phyloP scores from a whole-genome alignment of 2,329 filamentous ascomycete species.

The Chrysoporthe puriensis region DNA sequence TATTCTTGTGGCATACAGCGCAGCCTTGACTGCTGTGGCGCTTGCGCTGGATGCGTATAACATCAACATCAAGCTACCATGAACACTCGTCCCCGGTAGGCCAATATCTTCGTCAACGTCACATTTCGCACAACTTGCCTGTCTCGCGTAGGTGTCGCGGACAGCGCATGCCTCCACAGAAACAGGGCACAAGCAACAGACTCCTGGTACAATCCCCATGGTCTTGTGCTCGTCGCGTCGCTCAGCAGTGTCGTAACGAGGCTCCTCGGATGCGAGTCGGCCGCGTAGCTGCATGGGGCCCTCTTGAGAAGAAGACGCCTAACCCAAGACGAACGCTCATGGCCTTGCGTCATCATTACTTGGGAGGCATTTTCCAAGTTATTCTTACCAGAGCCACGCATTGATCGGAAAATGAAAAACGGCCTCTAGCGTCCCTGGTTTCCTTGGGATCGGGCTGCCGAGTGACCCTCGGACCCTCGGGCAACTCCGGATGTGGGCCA shows the following conservation, averaged over 20 bases:
- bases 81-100: background rate
- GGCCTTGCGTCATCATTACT: too few relatives aligned
- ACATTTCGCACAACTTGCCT: background rate
- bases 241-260: background rate
- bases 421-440: too few relatives aligned
- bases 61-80: constrained; percentile 69
- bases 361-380: too few relatives aligned
- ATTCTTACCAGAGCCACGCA: too few relatives aligned
- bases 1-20: constrained; percentile 75
- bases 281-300: too few relatives aligned
- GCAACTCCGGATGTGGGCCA: too few relatives aligned
- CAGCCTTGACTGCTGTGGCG: constrained; percentile 67
- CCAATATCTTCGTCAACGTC: background rate
- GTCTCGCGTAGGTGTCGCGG: background rate
- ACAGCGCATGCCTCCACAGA: background rate
- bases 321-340: too few relatives aligned
- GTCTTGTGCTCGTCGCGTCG: background rate
- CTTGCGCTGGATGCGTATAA: constrained; percentile 66
- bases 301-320: too few relatives aligned
- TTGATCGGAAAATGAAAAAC: too few relatives aligned
- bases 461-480: too few relatives aligned
- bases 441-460: too few relatives aligned
- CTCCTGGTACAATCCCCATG: background rate
- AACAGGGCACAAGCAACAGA: background rate
- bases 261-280: too few relatives aligned